Conservation (phyloP, 1,284 basidiomycete species). For the Cerioporus squamosus region DNA sequence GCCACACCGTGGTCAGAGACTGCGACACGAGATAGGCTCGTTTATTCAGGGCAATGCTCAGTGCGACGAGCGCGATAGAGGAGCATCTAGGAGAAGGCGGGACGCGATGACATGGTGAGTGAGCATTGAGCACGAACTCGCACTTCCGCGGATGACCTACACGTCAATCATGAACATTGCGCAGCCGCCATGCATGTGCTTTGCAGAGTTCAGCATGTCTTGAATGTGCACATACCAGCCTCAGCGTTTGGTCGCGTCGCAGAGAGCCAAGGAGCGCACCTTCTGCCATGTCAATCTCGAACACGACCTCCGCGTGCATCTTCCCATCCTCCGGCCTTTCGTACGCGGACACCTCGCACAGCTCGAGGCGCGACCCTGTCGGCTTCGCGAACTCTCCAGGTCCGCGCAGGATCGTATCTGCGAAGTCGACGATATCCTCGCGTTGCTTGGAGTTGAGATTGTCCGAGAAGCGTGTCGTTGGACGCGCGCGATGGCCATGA, state of each 20-base stretch:
- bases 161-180: conserved; percentile 18
- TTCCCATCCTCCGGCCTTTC: conserved; percentile 14
- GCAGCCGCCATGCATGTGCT: conserved; percentile 16
- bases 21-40: conserved; percentile 73
- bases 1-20: conserved; percentile 65
- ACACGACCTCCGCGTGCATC: conserved; percentile 13
- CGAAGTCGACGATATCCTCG: conserved; percentile 7
- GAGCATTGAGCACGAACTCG: neutral
- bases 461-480: conserved; percentile 2
- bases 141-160: neutral
- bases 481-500: neutral
- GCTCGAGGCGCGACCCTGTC: conserved; percentile 8
- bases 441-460: conserved; percentile 10
- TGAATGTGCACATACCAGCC: neutral
- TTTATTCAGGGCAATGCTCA: conserved; percentile 57
- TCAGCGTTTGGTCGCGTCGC: neutral
- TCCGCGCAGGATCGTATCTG: conserved; percentile 10
- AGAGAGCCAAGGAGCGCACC: neutral
- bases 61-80: conserved; percentile 62
- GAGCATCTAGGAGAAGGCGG: conserved; percentile 47
- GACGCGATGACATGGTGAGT: neutral
- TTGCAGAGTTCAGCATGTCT: conserved; percentile 18
- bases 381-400: conserved; percentile 8
- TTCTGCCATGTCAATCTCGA: conserved; percentile 7
- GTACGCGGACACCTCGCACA: conserved; percentile 8